phyloP scores from a whole-genome alignment of 2,329 filamentous ascomycete species.

The Pseudocercospora fijiensis region DNA sequence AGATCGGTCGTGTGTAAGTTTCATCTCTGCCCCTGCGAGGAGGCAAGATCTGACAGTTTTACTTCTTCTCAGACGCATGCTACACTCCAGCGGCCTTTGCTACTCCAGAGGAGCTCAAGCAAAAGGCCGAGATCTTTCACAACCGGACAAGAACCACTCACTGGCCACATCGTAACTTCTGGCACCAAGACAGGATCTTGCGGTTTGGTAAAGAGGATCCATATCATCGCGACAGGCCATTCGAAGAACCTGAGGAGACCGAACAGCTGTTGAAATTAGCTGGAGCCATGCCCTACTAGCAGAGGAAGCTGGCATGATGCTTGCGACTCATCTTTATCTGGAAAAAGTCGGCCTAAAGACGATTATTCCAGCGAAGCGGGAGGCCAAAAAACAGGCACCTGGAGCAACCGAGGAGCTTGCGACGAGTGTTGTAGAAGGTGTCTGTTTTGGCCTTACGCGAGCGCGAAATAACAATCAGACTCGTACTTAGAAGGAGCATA shows the following conservation, averaged over 20 bases:
- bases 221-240: conserved; percentile 17
- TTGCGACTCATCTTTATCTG: too few relatives aligned
- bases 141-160: conserved; percentile 16
- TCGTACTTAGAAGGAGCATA: too few relatives aligned
- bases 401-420: too few relatives aligned
- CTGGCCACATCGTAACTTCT: conserved; percentile 22
- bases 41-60: too few relatives aligned
- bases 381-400: too few relatives aligned
- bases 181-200: conserved; percentile 13
- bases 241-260: conserved; percentile 23
- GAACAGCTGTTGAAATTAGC: conserved; percentile 20
- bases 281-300: conserved; percentile 16
- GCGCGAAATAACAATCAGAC: too few relatives aligned
- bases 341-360: too few relatives aligned
- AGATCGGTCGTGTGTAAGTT: conserved; percentile 23
- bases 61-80: conserved; percentile 24
- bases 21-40: too few relatives aligned
- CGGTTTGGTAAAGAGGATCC: conserved; percentile 16
- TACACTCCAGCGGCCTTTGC: conserved; percentile 19
- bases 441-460: too few relatives aligned
- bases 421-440: too few relatives aligned
- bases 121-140: conserved; percentile 18
- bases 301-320: too few relatives aligned
- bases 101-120: conserved; percentile 12
- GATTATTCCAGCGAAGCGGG: too few relatives aligned